Percentiles rank a stretch among this genome's conserved stretches.
Evolutionary conservation across 1,284 basidiomycete species (phyloP).

Genomic region (Papiliotrema terrestris): DNA sequence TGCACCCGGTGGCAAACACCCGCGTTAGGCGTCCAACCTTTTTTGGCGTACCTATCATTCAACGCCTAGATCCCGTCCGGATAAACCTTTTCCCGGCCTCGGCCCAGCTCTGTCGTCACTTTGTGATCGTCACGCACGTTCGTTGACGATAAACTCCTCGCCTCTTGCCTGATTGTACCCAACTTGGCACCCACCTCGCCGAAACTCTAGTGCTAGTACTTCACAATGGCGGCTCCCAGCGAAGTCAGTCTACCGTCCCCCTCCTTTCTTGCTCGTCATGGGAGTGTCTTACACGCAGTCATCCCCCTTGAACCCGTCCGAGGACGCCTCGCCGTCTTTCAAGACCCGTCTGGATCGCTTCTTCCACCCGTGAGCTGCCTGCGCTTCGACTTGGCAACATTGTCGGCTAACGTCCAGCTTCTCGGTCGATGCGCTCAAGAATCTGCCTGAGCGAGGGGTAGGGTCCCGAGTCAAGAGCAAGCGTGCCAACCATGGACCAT

Average conservation of each 20-base stretch:
- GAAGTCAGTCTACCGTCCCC: not conserved
- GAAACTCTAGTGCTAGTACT: too few species aligned
- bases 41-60: too few species aligned
- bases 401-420: constrained; percentile 26
- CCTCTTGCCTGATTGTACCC: too few species aligned
- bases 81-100: too few species aligned
- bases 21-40: too few species aligned
- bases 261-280: not conserved
- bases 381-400: not conserved
- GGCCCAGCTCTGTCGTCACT: too few species aligned
- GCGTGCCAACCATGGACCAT: constrained; percentile 44
- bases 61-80: too few species aligned
- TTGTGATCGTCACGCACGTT: too few species aligned
- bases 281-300: not conserved
- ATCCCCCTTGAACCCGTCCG: not conserved
- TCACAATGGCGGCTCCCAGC: too few species aligned
- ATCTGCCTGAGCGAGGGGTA: constrained; percentile 37
- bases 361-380: constrained; percentile 43
- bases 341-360: constrained; percentile 20
- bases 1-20: too few species aligned
- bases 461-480: constrained; percentile 42
- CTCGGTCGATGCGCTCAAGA: constrained; percentile 39
- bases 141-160: too few species aligned
- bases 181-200: too few species aligned
- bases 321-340: not conserved